Evolutionary conservation across 2,329 filamentous ascomycete genomes (phyloP).

Genomic region (Monilinia fructicola): DNA sequence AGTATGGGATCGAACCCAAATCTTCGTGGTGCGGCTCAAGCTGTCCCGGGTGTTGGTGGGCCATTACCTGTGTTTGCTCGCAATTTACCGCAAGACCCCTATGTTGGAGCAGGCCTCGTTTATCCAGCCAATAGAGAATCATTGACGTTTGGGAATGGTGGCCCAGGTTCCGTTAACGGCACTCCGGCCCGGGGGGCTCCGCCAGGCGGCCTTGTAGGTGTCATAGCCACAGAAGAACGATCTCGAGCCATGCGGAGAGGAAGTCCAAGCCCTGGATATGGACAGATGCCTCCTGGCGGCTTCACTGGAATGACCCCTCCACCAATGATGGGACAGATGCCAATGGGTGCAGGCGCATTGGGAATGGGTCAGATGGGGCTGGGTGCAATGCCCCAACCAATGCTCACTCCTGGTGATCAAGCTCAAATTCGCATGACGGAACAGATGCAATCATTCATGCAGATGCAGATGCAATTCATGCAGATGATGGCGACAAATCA

Average conservation of each 20-base stretch:
- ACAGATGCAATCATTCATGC: slow-evolving; percentile 85
- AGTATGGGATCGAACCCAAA: slow-evolving; percentile 69
- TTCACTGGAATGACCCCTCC: slow-evolving; percentile 38
- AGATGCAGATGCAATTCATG: slow-evolving; percentile 95
- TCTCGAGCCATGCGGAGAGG: slow-evolving; percentile 75
- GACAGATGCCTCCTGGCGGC: slow-evolving; percentile 39
- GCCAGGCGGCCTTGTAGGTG: slow-evolving; percentile 79
- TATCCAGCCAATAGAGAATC: slow-evolving; percentile 73
- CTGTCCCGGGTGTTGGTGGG: slow-evolving; percentile 50
- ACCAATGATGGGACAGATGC: slow-evolving; percentile 25
- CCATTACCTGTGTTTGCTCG: slow-evolving; percentile 77
- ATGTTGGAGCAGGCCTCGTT: slow-evolving; percentile 75
- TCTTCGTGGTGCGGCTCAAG: slow-evolving; percentile 58
- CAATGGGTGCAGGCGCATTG: slow-evolving; percentile 32
- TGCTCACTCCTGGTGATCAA: slow-evolving; percentile 61
- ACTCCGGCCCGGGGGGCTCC: slow-evolving; percentile 46
- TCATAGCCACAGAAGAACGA: slow-evolving; percentile 83
- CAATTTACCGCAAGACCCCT: slow-evolving; percentile 80
- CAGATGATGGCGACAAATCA: slow-evolving; percentile 63
- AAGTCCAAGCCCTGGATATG: slow-evolving; percentile 63
- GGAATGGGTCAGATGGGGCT: slow-evolving; percentile 39
- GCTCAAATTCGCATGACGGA: slow-evolving; percentile 78
- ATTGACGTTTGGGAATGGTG: slow-evolving; percentile 64
- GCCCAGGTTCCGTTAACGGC: slow-evolving; percentile 44
- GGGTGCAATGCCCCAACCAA: slow-evolving; percentile 35